These are phyloP conservation scores for Heliocybe sulcata DNA, from an alignment of 1,284 basidiomycete genomes.

Conservation along the genomic window DNA sequence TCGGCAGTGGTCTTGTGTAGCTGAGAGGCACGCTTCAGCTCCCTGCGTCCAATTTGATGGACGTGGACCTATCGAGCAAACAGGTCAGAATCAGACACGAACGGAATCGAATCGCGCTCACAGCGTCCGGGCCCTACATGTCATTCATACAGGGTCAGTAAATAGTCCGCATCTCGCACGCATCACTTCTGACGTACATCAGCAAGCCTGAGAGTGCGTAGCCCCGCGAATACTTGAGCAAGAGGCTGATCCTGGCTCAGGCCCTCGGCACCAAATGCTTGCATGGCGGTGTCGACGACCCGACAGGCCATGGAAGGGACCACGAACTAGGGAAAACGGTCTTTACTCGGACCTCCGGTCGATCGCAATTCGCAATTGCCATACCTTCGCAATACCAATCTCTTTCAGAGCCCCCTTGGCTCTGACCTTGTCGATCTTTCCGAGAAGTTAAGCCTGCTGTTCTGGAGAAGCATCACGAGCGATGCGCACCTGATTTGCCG, in stretches of 20 bases:
- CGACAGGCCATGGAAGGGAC: constrained; percentile 85
- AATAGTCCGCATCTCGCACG: not conserved
- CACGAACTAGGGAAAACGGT: constrained; percentile 59
- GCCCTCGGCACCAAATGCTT: constrained; percentile 93
- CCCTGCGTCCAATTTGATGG: constrained; percentile 87
- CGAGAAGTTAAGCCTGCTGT: not conserved
- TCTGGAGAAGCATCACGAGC: not conserved
- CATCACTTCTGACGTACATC: constrained; percentile 52
- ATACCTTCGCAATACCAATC: constrained; percentile 93
- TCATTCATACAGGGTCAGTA: not conserved
- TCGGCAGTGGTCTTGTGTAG: constrained; percentile 47
- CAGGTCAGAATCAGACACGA: constrained; percentile 5
- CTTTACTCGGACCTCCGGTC: not conserved
- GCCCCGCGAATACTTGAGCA: constrained; percentile 69
- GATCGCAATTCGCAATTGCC: constrained; percentile 10
- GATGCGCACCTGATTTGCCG: constrained; percentile 70
- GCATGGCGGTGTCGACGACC: constrained; percentile 92
- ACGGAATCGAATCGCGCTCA: constrained; percentile 16
- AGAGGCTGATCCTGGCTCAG: constrained; percentile 86
- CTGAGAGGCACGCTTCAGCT: constrained; percentile 64
- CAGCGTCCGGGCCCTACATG: constrained; percentile 77
- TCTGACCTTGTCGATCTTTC: constrained; percentile 79
- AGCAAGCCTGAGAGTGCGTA: constrained; percentile 86
- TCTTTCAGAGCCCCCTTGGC: constrained; percentile 96
- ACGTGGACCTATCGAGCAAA: constrained; percentile 66